These are phyloP conservation scores for Amanita pallidorosea DNA, from an alignment of 768 basidiomycete genomes.

Conservation along the genomic window DNA sequence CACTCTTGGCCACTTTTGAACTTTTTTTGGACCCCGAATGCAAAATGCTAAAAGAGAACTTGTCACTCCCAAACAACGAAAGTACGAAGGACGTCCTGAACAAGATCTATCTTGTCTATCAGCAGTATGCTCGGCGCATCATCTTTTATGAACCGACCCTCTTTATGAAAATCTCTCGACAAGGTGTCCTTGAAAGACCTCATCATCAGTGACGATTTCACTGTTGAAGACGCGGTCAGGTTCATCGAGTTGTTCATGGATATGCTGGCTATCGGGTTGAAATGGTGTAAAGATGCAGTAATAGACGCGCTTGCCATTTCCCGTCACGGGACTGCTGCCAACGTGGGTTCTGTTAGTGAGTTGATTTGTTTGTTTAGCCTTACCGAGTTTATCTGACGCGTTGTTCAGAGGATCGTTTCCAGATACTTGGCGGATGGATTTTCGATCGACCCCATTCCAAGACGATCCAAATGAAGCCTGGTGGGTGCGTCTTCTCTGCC, in stretches of 20 bases:
- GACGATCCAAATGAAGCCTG: slow-evolving; percentile 19
- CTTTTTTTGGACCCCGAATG: neutral
- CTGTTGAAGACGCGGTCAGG: slow-evolving; percentile 11
- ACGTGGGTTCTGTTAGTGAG: neutral
- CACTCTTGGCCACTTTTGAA: neutral
- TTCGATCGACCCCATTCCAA: slow-evolving; percentile 13
- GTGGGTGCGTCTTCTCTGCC: slow-evolving; percentile 16
- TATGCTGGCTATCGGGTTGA: neutral
- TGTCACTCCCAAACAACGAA: neutral
- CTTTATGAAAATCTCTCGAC: slow-evolving; percentile 15
- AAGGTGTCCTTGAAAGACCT: slow-evolving; percentile 22
- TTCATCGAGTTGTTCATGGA: slow-evolving; percentile 1
- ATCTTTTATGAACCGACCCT: slow-evolving; percentile 18
- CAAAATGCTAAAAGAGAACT: neutral
- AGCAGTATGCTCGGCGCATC: slow-evolving; percentile 18
- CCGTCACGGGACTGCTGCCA: neutral
- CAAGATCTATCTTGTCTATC: neutral
- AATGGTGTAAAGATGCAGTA: neutral
- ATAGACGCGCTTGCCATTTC: neutral
- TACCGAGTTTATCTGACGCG: slow-evolving; percentile 1
- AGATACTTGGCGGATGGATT: slow-evolving; percentile 20
- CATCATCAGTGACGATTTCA: slow-evolving; percentile 20
- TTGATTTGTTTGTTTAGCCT: neutral
- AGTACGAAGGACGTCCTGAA: neutral
- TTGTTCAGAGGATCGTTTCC: slow-evolving; percentile 10